phyloP scores from a whole-genome alignment of 768 basidiomycete species.

The Mycena alexandri region DNA sequence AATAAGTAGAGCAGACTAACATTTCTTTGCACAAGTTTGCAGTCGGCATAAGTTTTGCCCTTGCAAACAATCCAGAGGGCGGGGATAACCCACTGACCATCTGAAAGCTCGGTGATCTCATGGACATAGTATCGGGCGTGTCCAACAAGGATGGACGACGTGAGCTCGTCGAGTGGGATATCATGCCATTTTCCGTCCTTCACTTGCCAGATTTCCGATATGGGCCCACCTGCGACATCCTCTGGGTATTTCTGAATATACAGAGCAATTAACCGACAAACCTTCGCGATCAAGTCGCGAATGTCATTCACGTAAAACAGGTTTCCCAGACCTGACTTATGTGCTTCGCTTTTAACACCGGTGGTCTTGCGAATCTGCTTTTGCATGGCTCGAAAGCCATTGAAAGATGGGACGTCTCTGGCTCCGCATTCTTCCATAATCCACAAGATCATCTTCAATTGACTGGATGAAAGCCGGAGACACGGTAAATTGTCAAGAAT shows the following conservation, averaged over 20 bases:
- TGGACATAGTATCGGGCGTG: slow-evolving; percentile 40
- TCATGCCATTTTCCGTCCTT: slow-evolving; percentile 41
- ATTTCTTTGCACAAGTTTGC: not conserved
- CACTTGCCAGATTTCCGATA: slow-evolving; percentile 51
- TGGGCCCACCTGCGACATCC: slow-evolving; percentile 40
- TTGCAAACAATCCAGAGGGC: slow-evolving; percentile 12
- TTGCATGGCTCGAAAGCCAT: slow-evolving; percentile 41
- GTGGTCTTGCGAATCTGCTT: slow-evolving; percentile 29
- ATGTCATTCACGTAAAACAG: slow-evolving; percentile 21
- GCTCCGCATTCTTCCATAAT: slow-evolving; percentile 44
- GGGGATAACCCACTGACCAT: slow-evolving; percentile 11
- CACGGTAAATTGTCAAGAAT: slow-evolving; percentile 49
- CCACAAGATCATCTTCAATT: slow-evolving; percentile 50
- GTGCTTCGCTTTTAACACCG: slow-evolving; percentile 29
- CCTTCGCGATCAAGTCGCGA: slow-evolving; percentile 14
- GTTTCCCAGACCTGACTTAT: slow-evolving; percentile 25
- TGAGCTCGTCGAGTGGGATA: slow-evolving; percentile 33
- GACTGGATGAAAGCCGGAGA: slow-evolving; percentile 44
- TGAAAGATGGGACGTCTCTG: slow-evolving; percentile 45
- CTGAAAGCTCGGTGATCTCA: not conserved
- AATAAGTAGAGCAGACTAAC: not conserved
- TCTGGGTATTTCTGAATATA: slow-evolving; percentile 48
- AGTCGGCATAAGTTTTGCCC: slow-evolving; percentile 2
- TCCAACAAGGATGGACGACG: slow-evolving; percentile 43
- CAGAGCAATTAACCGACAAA: not conserved